These are phyloP conservation scores for Pseudisothecium myosuroides DNA, from an alignment of 225 moss, liverwort and hornwort genomes.

Conservation along the genomic window DNA sequence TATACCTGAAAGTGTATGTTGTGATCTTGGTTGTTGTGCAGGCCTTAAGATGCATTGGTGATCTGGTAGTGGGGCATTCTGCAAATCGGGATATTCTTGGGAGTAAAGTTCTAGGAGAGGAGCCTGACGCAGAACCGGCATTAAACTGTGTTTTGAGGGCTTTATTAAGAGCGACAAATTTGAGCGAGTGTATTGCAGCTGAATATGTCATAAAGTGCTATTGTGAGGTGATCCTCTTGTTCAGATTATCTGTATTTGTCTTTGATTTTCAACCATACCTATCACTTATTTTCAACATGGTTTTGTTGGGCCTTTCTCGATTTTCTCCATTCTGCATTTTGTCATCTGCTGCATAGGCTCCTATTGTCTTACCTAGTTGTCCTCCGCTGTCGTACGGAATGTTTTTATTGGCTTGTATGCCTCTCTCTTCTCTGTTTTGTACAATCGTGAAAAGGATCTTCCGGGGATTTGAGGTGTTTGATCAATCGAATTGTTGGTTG, in stretches of 20 bases:
- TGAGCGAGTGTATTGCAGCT: slow-evolving; percentile 96
- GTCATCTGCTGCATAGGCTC: background rate
- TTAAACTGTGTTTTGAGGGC: slow-evolving; percentile 74
- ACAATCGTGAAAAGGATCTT: background rate
- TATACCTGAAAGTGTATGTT: slow-evolving; percentile 47
- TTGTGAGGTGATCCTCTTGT: slow-evolving; percentile 58
- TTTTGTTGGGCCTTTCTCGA: background rate
- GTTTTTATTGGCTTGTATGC: background rate
- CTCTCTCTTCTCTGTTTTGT: background rate
- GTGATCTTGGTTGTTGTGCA: slow-evolving; percentile 16
- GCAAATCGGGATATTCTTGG: slow-evolving; percentile 82
- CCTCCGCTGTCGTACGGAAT: background rate
- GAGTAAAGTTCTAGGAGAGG: slow-evolving; percentile 80
- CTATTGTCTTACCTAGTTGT: background rate
- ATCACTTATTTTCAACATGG: background rate
- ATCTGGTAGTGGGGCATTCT: slow-evolving; percentile 74
- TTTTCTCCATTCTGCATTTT: background rate
- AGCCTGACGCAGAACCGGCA: slow-evolving; percentile 73
- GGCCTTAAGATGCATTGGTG: slow-evolving; percentile 91
- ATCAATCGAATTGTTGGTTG: background rate
- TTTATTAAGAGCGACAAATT: slow-evolving; percentile 68
- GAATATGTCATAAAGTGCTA: slow-evolving; percentile 93
- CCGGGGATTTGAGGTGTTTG: background rate
- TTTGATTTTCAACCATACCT: background rate
- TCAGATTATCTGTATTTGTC: background rate